Percentiles rank a stretch among this genome's conserved stretches.
Conservation (phyloP, 2,329 filamentous ascomycete species). For the Diplodia mutila region DNA sequence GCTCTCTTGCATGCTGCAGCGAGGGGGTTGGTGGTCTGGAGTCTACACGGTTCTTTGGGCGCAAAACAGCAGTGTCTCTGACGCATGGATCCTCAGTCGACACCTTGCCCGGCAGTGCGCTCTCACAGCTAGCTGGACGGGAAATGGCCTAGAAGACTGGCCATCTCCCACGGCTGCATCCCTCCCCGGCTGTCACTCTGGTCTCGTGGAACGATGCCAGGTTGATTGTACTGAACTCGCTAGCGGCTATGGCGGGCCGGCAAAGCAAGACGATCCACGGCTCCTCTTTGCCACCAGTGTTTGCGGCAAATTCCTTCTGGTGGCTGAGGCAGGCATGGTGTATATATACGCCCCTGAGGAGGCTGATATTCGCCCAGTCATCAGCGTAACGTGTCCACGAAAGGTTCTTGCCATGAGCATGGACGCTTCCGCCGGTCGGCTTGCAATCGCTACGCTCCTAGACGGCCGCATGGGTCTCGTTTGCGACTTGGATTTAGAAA, state of each 20-base stretch:
- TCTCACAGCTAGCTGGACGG: slow-evolving; percentile 48
- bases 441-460: slow-evolving; percentile 62
- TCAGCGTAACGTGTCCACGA: slow-evolving; percentile 60
- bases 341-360: slow-evolving; percentile 58
- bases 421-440: slow-evolving; percentile 61
- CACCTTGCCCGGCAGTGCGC: slow-evolving; percentile 55
- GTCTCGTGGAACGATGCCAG: slow-evolving; percentile 20
- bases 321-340: slow-evolving; percentile 58
- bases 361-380: slow-evolving; percentile 49
- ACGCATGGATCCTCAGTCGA: slow-evolving; percentile 51
- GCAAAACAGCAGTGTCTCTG: slow-evolving; percentile 5
- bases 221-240: slow-evolving; percentile 28
- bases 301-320: slow-evolving; percentile 63
- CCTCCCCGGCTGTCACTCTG: slow-evolving; percentile 21
- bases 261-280: slow-evolving; percentile 28
- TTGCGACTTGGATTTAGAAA: slow-evolving; percentile 53
- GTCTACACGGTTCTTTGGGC: slow-evolving; percentile 26
- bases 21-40: slow-evolving; percentile 57
- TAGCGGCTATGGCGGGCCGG: slow-evolving; percentile 1
- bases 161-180: neutral
- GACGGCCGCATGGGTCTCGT: slow-evolving; percentile 65
- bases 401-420: slow-evolving; percentile 64
- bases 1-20: slow-evolving; percentile 57
- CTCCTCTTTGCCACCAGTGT: slow-evolving; percentile 58
- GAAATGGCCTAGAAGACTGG: slow-evolving; percentile 39